Evolutionary conservation across 768 basidiomycete genomes (phyloP), one percentile per base, ranked within the genome.

Genomic region (Phylloporus sp.): DNA sequence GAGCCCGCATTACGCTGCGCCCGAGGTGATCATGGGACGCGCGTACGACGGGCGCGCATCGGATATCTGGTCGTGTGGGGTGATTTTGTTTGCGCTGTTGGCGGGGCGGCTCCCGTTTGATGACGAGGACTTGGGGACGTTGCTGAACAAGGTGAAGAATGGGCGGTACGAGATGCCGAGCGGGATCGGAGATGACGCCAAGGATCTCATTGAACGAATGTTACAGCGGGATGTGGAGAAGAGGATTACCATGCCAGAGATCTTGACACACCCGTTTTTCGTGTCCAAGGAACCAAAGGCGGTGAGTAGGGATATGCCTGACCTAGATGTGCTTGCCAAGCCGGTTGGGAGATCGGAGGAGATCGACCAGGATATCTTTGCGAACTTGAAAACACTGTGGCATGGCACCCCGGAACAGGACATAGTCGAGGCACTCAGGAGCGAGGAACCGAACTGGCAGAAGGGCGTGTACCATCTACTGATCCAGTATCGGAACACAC

Each of bases 1-100:
- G 27, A 92, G 89, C 59, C 94, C 94, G 49, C 95, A 97, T 67
- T 97, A 98, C 53, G 93, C 93, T 16, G 89, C 90, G 12, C 94
- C 95, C 1, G 95, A 97, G 72, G 85, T 97, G 50, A 81, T 95
- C 56, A 78, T 80, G 67, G 92, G 92, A 5, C 74, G 81, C 40
- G 79, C 84, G 5, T 98, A 97, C 68, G 80, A 92, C 60, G 95
- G 94, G 8, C 80, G 85, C 3, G 77, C 81, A n/a, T 84, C 92
- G 18, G 95, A 98, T 70, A 91, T 95, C 65, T 97, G 95, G 95
- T 95, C 93, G 35, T 95, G 94, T 62, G 95, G 95, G 50, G 83
- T 98, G 64, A 93, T 95, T 58, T 79, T 98, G 49, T 92, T 84
- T 60, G 91, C 92, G 18, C 75, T 98, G n/a, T 76, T 97, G 34